Conservation (phyloP, 164 flowering plant genomes). For the Brasenia schreberi region DNA sequence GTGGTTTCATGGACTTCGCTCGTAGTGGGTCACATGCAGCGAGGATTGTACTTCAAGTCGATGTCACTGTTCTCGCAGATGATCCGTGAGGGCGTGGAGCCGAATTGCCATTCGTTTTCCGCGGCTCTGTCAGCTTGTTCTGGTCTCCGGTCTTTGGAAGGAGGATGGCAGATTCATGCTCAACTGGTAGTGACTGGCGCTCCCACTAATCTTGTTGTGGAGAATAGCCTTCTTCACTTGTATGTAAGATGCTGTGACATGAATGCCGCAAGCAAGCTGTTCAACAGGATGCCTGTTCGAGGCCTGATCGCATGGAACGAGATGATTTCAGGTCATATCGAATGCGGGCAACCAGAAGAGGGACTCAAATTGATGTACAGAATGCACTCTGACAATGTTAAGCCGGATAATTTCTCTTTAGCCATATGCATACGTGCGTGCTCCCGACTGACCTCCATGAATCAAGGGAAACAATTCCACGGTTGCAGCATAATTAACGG, state of each 20-base stretch:
- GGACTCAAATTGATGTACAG: slow-evolving; percentile 7
- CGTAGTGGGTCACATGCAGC: slow-evolving; percentile 9
- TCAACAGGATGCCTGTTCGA: slow-evolving; percentile 1
- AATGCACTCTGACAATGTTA: slow-evolving; percentile 8
- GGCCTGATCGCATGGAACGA: slow-evolving; percentile 13
- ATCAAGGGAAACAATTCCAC: slow-evolving; percentile 17
- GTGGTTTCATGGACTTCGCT: slow-evolving; percentile 16
- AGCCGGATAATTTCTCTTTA: slow-evolving; percentile 10
- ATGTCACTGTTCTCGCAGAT: slow-evolving; percentile 2
- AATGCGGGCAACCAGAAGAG: slow-evolving; percentile 7
- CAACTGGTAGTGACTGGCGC: slow-evolving; percentile 2
- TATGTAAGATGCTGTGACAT: slow-evolving; percentile 5
- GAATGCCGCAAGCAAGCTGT: slow-evolving; percentile 1
- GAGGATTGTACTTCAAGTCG: slow-evolving; percentile 4
- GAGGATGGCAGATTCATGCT: slow-evolving; percentile 14
- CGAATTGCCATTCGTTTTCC: slow-evolving; percentile 11
- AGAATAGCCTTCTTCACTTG: slow-evolving; percentile 11
- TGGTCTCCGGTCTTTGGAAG: slow-evolving; percentile 7
- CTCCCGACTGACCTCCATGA: slow-evolving; percentile 5
- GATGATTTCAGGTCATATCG: slow-evolving; percentile 11
- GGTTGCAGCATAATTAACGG: slow-evolving; percentile 10
- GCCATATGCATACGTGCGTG: slow-evolving; percentile 14
- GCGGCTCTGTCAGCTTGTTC: slow-evolving; percentile 12
- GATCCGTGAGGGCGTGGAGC: slow-evolving; percentile 3
- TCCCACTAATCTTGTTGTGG: not conserved